Conservation (phyloP, 495 filamentous ascomycete genomes). For the Penicillium soppii region DNA sequence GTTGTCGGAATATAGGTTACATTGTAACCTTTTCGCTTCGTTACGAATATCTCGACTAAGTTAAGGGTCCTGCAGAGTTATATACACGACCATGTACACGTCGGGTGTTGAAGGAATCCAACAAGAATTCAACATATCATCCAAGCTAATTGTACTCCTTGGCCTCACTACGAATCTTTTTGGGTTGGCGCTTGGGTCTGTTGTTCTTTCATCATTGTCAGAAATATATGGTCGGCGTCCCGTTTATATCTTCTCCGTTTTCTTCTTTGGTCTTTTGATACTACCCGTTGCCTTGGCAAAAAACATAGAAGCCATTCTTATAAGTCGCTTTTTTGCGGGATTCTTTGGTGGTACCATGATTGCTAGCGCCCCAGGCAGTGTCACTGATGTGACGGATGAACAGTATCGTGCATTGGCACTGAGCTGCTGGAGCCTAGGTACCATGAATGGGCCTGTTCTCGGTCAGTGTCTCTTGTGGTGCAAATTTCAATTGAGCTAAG, state of each 20-base stretch:
- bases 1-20: too few relatives aligned
- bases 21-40: too few relatives aligned
- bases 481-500: too few relatives aligned
- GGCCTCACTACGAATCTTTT: slow-evolving; percentile 75
- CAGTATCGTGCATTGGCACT: slow-evolving; percentile 66
- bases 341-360: slow-evolving; percentile 73
- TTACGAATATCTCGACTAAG: too few relatives aligned
- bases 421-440: slow-evolving; percentile 66
- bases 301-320: slow-evolving; percentile 63
- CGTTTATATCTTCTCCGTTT: slow-evolving; percentile 64
- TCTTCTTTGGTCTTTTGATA: slow-evolving; percentile 60
- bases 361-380: slow-evolving; percentile 69
- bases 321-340: slow-evolving; percentile 50
- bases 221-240: slow-evolving; percentile 72
- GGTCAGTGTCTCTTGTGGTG: slow-evolving; percentile 4
- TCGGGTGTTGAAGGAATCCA: slow-evolving; percentile 65
- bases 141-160: slow-evolving; percentile 58
- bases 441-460: slow-evolving; percentile 59
- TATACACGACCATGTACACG: slow-evolving; percentile 78
- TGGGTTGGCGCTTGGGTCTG: slow-evolving; percentile 62
- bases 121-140: slow-evolving; percentile 57
- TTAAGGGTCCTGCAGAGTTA: slow-evolving; percentile 38
- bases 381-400: slow-evolving; percentile 70
- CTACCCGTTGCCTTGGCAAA: slow-evolving; percentile 68
- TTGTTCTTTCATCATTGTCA: slow-evolving; percentile 71